Conservation (phyloP, 1,139 yeast species). For the Yamadazyma dendronema region DNA sequence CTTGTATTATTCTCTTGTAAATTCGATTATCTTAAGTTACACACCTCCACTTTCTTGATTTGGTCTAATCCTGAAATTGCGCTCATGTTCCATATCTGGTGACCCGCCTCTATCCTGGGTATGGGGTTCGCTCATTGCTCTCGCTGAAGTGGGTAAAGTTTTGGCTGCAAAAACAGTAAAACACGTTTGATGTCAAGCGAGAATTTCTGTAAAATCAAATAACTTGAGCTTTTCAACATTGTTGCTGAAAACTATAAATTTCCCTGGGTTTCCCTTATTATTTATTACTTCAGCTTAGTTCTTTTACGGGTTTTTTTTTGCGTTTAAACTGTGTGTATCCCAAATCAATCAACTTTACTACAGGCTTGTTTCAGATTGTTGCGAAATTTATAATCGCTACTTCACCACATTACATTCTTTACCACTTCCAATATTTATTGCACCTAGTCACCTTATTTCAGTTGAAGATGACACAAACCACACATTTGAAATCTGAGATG, state of each 20-base stretch:
- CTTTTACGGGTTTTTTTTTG: no score
- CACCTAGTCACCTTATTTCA: no score
- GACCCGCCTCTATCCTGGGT: neutral
- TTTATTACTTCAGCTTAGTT: no score
- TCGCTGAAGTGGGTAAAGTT: neutral
- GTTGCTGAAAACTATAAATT: neutral
- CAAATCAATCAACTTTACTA: neutral
- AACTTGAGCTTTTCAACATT: neutral
- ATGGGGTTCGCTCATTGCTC: neutral
- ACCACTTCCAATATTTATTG: no score
- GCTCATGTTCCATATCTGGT: neutral
- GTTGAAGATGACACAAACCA: no score
- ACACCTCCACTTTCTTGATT: no score
- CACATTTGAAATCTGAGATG: no score
- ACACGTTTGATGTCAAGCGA: slow-evolving; percentile 3
- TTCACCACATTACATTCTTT: neutral
- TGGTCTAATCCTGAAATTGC: no score
- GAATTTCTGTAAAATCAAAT: neutral
- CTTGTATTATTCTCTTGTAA: no score
- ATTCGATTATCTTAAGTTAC: no score
- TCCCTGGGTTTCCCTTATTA: no score
- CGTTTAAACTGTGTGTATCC: neutral
- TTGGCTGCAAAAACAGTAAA: slow-evolving; percentile 2
- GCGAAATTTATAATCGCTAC: neutral
- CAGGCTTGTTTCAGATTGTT: slow-evolving; percentile 2